Base-by-base conservation (phyloP, 352 stramenopile species). In the Globisporangium iwayamae region DNA sequence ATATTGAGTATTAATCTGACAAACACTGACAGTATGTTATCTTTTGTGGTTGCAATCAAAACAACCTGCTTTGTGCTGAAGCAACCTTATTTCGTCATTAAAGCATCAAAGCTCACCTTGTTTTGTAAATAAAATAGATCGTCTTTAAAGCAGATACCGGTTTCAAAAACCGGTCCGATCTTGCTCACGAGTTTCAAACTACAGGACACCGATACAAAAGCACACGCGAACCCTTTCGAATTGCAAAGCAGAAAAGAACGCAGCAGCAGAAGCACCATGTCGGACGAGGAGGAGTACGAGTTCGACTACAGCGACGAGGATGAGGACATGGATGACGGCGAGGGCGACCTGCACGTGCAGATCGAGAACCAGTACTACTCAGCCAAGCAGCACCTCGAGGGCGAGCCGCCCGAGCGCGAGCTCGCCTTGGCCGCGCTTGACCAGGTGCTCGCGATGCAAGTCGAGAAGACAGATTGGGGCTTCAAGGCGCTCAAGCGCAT, bases 401-500 rank as follows among this genome's bases (percentile, higher is more conserved):
- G 75, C 11, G 78, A 88, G 10, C 70, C 76, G 38, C 78, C 75
- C 4, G 48, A 75, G 62, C 75, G 70, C 7, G 55, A 64, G 41
- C 70, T 38, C 10, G 80, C 79, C 14, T 66, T 94, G n/a, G 65
- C 56, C 10, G 78, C 77, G 34, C 74, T 94, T 38, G 63, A 64
- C 34, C 75, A 83, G 30, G 81, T 94, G 46, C 63, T 92, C 38
- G 56, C 56, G 41, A 72, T 91, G 68, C 79, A 90, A 65, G 43
- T 32, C 1, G 79, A 83, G 52, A 70, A 80, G 58, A 81, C 78
- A 20, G 84, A 93, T 63, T 98, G 93, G 93, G 91, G 90, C 25
- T 98, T 97, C 73, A 98, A 98, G 70, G 88, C 89, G 43, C 83
- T 98, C 65, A 98, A 98, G 76, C 89, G 97, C 70, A 82, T 97